Evolutionary conservation across 2,329 filamentous ascomycete species (phyloP).

Genomic region (Zymoseptoria ardabiliae): DNA sequence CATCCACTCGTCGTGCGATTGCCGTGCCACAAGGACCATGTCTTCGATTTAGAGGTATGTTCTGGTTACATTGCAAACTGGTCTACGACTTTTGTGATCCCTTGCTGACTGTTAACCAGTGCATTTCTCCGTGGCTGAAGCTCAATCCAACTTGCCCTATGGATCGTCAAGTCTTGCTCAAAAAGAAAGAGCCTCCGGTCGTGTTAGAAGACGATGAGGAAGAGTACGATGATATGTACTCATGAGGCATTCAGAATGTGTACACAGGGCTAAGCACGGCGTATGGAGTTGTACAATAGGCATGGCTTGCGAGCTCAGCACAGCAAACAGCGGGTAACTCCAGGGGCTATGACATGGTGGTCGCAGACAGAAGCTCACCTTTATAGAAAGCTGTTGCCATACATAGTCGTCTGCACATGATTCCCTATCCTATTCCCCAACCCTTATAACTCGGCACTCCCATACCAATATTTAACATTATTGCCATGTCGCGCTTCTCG

Average conservation of each 20-base stretch:
- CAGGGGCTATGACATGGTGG: background rate
- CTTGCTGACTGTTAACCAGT: slow-evolving; percentile 24
- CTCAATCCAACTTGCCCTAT: slow-evolving; percentile 58
- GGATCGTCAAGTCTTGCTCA: slow-evolving; percentile 52
- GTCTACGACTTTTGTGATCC: background rate
- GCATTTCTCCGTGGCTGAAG: slow-evolving; percentile 57
- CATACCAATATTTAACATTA: background rate
- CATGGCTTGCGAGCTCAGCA: background rate
- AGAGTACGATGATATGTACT: slow-evolving; percentile 47
- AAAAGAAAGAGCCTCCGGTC: slow-evolving; percentile 33
- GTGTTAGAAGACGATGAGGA: slow-evolving; percentile 44
- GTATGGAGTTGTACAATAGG: background rate
- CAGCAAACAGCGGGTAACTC: background rate
- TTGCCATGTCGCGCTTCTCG: background rate
- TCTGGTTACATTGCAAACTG: background rate
- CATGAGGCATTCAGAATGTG: slow-evolving; percentile 21
- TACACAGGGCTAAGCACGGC: background rate
- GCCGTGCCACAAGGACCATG: slow-evolving; percentile 54
- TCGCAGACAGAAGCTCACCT: background rate
- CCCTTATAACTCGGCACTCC: too few relatives aligned
- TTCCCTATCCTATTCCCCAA: too few relatives aligned
- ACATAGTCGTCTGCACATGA: too few relatives aligned
- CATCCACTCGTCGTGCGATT: slow-evolving; percentile 58
- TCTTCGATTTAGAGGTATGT: slow-evolving; percentile 51
- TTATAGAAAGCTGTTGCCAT: too few relatives aligned